A percentile compares a stretch with the other conserved stretches of the same genome.
phyloP scores from a whole-genome alignment of 257 asterid species.

The Solanum sejunctum region DNA sequence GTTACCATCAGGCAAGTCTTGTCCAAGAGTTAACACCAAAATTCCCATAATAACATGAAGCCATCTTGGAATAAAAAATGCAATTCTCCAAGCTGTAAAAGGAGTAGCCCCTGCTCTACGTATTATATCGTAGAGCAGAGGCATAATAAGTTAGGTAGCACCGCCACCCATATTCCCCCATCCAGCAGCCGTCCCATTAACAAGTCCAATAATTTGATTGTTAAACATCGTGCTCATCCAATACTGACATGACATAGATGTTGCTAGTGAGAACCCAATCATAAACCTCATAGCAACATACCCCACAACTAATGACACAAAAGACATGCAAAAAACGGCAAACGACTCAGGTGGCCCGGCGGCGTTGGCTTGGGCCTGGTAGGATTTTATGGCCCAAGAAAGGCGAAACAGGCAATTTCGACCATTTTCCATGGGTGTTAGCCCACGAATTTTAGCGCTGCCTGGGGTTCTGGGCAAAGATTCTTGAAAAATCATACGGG shows the following conservation, averaged over 20 bases:
- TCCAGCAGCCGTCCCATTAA: constrained; percentile 17
- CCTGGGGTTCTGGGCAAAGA: too few species aligned
- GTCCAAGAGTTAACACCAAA: constrained; percentile 9
- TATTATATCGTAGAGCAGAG: constrained; percentile 8
- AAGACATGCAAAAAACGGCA: too few species aligned
- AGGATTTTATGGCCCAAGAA: too few species aligned
- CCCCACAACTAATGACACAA: constrained; percentile 9
- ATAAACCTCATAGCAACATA: constrained; percentile 18
- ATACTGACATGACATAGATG: constrained; percentile 20
- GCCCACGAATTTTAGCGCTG: too few species aligned
- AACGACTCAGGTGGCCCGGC: too few species aligned
- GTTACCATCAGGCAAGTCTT: constrained; percentile 21
- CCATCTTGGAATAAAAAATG: constrained; percentile 13
- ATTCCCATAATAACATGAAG: constrained; percentile 15
- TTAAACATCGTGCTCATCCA: constrained; percentile 5
- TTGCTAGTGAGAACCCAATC: constrained; percentile 20
- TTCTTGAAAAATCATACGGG: too few species aligned
- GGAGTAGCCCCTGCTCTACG: constrained; percentile 4
- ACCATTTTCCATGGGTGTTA: too few species aligned
- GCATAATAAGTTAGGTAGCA: constrained; percentile 19
- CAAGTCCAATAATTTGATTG: constrained; percentile 9
- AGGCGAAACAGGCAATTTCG: too few species aligned
- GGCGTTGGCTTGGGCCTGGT: too few species aligned
- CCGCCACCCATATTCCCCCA: constrained; percentile 25
- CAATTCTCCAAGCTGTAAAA: constrained; percentile 16